Evolutionary conservation across 768 basidiomycete genomes (phyloP), one percentile per base, ranked within the genome.

Genomic region (Pisolithus orientalis): DNA sequence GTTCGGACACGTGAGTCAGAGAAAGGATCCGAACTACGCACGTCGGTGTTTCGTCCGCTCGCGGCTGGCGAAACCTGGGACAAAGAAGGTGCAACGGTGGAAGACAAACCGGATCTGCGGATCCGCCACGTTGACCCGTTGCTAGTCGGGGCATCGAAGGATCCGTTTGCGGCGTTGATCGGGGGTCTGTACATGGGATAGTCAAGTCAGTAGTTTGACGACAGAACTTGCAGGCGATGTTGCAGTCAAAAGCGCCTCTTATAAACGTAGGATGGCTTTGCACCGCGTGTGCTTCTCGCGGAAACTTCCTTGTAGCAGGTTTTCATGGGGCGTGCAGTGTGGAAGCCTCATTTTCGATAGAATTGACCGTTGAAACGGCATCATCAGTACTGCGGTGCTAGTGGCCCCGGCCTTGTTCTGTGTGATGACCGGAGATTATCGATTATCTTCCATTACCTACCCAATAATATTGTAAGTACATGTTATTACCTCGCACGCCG

Each of bases 211-310:
- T 21, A 9, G 53, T n/a, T 39, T 6, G 7, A 27, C 44, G 31
- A 24, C 31, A 11, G 42, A 37, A 37, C 42, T 37, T n/a, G 31
- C 6, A 9, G 29, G 46, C 16, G 46, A 51, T 13, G 40, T 31
- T 39, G 49, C 9, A 40, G 60, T 53, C 66, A 63, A 37, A 37
- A 32, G 52, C 57, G 32, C 52, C 49, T 54, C 52, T 45, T 44
- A 31, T 28, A 53, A 58, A 57, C 51, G n/a, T 39, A 47, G 46
- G 49, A n/a, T n/a, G 29, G 48, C 24, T 21, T 4, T 24, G 27
- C 21, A 47, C 39, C 24, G 57, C 64, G 57, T 61, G 64, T 56
- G 39, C 39, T 44, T 43, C 47, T 50, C 59, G 29, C 56, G 57
- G 42, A 32, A 31, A 32, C 31, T 5, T 31, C 27, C 17, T 34